Evolutionary conservation across 768 basidiomycete genomes (phyloP), one percentile per base, ranked within the genome.

Genomic region (Hygrophoropsis aurantiaca): DNA sequence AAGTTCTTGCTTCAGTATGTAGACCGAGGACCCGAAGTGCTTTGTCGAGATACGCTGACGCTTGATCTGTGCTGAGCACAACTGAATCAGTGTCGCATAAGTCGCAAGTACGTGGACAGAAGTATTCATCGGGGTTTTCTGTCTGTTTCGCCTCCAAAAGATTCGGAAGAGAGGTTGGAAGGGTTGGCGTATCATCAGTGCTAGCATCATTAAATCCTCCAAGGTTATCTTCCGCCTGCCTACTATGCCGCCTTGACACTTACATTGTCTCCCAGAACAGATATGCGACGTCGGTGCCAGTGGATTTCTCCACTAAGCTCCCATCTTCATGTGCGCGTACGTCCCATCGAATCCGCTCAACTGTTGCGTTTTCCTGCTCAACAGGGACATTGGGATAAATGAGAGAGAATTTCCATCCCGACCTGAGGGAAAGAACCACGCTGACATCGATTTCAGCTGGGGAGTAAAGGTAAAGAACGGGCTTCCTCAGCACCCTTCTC

Each of bases 1-100:
- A 71, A 20, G 69, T 73, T 37, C 73, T 62, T 2, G 74, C 75
- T 44, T 74, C 69, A 1, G 60, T 68, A 47, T 77, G 66, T 6
- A 77, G 68, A 0, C 68, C 60, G 1, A 78, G 62, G 7, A 56
- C 52, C 6, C 13, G 24, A 11, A 71, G 55, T 4, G 58, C 57
- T 11, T 49, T 54, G 49, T 76, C 68, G 32, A 76, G 62, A 50
- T 76, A 74, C 1, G 49, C 49, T 4, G 71, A 60, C 6, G 72
- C 49, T 11, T 65, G 38, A 19, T 42, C 11, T 11, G 63, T 50
- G 8, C 57, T 45, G 44, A 76, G 45, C 4, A 72, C 52, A 8
- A 68, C 62, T 16, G 36, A 6, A 3, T 66, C 59, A 51, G 69
- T 27, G 46, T 36, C 20, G 24, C 26, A 23, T n/a, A 30, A 7